Evolutionary conservation across 2,329 filamentous ascomycete species (phyloP), one percentile per base, ranked within the genome.

Genomic region (Lachnellula occidentalis): DNA sequence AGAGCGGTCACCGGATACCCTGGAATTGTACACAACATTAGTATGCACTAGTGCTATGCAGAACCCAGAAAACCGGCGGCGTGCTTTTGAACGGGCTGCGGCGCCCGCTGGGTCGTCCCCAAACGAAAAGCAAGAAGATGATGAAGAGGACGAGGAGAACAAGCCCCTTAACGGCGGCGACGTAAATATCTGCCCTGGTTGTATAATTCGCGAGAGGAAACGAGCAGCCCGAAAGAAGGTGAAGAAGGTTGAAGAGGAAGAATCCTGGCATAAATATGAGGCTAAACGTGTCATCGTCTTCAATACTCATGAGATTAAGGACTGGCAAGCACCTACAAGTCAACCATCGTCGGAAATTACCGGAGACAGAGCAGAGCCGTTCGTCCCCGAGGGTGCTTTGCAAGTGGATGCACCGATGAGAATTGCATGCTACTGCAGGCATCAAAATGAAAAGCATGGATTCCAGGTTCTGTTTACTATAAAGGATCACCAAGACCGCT

Each of bases 391-490:
- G 46, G 83, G 82, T 49, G 82, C 86, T 6, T 83, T 90, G 75
- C 86, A 90, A 66, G 85, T 95, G 21, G 86, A 92, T 62, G 83
- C 90, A 2, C 91, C 90, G 0, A 96, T 97, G 92, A 86, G 92
- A 9, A 96, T 99, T 65, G 90, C 92, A 22, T 99, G 92, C 70
- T 99, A 97, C 72, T 97, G 92, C 72, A 85, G 92, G 19, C 92
- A 99, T 69, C 92, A 97, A 64, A 85, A 87, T 56, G 94, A 97
- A 73, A 97, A 97, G 74, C 77, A 87, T 62, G 92, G 92, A 1
- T 99, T 96, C 72, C 78, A 81, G 60, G 91, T 97, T 64, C 95
- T 99, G 59, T 95, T 97, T 72, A 97, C 92, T 1, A 79, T 99
- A 66, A 95, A 92, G 68, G 90, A 96, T 71, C 82, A 82, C 66